Evolutionary conservation across 2,329 filamentous ascomycete species (phyloP).

Genomic region (Meredithiella fracta): DNA sequence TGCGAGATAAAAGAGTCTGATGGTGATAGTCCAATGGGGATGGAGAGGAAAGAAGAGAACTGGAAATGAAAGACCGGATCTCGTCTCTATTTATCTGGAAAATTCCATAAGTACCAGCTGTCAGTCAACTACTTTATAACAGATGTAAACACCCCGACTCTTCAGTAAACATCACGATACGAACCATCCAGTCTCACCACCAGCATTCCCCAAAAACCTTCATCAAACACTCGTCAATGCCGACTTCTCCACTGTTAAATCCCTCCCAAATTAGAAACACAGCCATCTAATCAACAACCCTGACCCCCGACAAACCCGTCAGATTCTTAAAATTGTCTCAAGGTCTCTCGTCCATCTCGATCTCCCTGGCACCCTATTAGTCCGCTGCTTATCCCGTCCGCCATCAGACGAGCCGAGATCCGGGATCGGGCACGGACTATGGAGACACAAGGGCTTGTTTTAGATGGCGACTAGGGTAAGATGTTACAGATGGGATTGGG

Average conservation of each 20-base stretch:
- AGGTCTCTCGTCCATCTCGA: too few relatives aligned
- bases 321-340: not conserved
- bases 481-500: not conserved
- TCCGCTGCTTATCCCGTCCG: too few relatives aligned
- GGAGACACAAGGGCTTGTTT: not conserved
- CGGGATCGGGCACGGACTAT: not conserved
- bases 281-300: too few relatives aligned
- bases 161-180: not conserved
- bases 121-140: too few relatives aligned
- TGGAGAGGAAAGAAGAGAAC: constrained; percentile 3
- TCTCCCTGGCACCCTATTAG: not conserved
- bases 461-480: not conserved
- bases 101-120: not conserved
- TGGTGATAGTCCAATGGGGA: constrained; percentile 1
- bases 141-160: too few relatives aligned
- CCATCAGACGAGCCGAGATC: not conserved
- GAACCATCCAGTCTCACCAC: not conserved
- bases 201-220: not conserved
- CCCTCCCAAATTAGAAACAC: not conserved
- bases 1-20: constrained; percentile 1
- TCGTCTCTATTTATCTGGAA: constrained; percentile 2
- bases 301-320: not conserved
- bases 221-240: not conserved
- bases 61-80: not conserved
- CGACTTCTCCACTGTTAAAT: not conserved